phyloP scores from a whole-genome alignment of 495 filamentous ascomycete genomes.

The Letharia columbiana region DNA sequence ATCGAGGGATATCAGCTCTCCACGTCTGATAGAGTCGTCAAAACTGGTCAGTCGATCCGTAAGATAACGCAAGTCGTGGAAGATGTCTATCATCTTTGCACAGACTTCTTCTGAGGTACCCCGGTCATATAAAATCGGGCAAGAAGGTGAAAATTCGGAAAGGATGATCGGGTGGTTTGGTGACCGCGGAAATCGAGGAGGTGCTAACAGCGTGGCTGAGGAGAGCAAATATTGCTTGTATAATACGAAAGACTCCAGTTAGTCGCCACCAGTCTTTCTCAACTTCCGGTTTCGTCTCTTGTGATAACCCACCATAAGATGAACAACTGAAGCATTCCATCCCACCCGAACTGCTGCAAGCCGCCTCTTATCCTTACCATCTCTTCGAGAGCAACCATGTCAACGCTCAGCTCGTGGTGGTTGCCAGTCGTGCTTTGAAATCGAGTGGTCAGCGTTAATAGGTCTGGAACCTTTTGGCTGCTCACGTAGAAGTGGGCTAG shows the following conservation, averaged over 20 bases:
- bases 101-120: neutral
- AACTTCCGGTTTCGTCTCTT: neutral
- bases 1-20: neutral
- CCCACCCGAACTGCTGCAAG: neutral
- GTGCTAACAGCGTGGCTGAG: neutral
- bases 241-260: neutral
- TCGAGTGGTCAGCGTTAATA: neutral
- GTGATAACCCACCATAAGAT: constrained; percentile 7
- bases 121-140: neutral
- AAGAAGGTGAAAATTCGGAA: too few species aligned
- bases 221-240: constrained; percentile 1
- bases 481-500: too few species aligned
- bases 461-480: neutral
- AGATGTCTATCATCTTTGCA: neutral
- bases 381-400: constrained; percentile 9
- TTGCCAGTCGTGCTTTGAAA: neutral
- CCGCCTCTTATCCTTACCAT: constrained; percentile 12
- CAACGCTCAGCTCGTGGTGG: neutral
- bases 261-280: neutral
- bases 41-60: neutral
- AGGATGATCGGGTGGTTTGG: neutral
- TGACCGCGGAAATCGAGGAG: neutral
- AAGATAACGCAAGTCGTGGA: constrained; percentile 3
- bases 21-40: neutral
- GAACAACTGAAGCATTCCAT: constrained; percentile 8